phyloP scores from a whole-genome alignment of 2,329 filamentous ascomycete species.

The Scytalidium sp. region DNA sequence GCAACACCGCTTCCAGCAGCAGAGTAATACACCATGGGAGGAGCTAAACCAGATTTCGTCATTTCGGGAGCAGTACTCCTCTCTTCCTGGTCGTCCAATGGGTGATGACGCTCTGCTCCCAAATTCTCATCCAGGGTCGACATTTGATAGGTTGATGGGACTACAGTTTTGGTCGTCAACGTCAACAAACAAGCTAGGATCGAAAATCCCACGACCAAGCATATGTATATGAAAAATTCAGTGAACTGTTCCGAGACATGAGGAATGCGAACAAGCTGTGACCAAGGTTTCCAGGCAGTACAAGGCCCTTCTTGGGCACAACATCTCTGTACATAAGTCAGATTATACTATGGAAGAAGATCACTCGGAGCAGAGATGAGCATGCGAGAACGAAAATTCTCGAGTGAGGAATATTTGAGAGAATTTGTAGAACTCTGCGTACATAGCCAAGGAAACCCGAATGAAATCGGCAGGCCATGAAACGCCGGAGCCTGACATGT shows the following conservation, averaged over 20 bases:
- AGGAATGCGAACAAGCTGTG: conserved; percentile 31
- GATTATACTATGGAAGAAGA: conserved; percentile 1
- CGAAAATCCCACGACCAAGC: conserved; percentile 68
- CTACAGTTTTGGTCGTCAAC: conserved; percentile 86
- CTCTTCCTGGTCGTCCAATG: conserved; percentile 34
- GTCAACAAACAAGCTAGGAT: conserved; percentile 75
- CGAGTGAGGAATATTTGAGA: too few species aligned
- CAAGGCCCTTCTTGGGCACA: conserved; percentile 55
- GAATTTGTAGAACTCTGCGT: too few species aligned
- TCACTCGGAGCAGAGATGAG: too few species aligned
- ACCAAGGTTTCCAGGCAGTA: conserved; percentile 62
- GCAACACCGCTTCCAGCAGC: conserved; percentile 95
- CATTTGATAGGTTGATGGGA: conserved; percentile 83
- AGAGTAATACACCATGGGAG: conserved; percentile 91
- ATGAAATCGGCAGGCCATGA: too few species aligned
- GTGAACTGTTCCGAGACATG: conserved; percentile 50
- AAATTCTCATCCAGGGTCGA: conserved; percentile 92
- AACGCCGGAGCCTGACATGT: too few species aligned
- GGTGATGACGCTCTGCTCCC: conserved; percentile 55
- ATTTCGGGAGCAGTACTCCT: conserved; percentile 38
- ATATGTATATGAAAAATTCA: conserved; percentile 75
- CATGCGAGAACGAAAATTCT: too few species aligned
- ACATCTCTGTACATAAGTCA: conserved; percentile 40
- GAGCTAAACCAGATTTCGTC: conserved; percentile 29
- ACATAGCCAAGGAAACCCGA: too few species aligned